Percentiles rank a stretch among this genome's conserved stretches.
These are phyloP conservation scores for Geotrichum fermentans DNA, from an alignment of 1,139 yeast species.

Conservation along the genomic window DNA sequence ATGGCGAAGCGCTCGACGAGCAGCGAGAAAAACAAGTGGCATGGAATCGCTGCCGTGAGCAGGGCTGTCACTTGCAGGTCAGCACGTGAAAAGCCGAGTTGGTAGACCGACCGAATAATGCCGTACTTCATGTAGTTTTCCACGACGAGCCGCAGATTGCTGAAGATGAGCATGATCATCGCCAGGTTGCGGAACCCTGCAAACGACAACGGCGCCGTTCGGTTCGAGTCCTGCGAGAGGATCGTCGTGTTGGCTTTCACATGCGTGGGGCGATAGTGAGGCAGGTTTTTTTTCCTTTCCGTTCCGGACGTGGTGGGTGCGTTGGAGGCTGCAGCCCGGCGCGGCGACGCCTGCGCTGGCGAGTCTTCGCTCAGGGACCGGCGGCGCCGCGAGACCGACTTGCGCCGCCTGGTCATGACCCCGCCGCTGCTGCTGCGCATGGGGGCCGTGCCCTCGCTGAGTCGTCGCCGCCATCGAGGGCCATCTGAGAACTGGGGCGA, in stretches of 20 bases:
- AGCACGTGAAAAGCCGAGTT: slow-evolving; percentile 34
- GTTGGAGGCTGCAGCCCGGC: neutral
- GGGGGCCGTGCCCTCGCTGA: slow-evolving; percentile 1
- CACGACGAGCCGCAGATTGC: slow-evolving; percentile 40
- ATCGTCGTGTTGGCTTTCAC: slow-evolving; percentile 24
- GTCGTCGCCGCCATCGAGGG: slow-evolving; percentile 2
- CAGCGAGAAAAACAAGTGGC: slow-evolving; percentile 39
- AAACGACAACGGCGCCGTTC: slow-evolving; percentile 26
- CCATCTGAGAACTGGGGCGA: slow-evolving; percentile 3
- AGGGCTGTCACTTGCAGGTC: slow-evolving; percentile 32
- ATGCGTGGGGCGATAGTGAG: slow-evolving; percentile 29
- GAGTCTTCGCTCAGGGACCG: neutral
- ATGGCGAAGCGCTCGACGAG: slow-evolving; percentile 36
- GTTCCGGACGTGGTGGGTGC: neutral
- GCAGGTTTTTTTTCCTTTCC: slow-evolving; percentile 13
- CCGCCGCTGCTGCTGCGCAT: slow-evolving; percentile 2
- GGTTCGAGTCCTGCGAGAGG: slow-evolving; percentile 22
- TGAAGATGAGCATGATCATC: slow-evolving; percentile 38
- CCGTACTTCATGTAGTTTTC: slow-evolving; percentile 41
- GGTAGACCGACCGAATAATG: slow-evolving; percentile 33
- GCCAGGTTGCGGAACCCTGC: slow-evolving; percentile 42
- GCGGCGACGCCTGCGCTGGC: neutral
- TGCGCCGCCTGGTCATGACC: slow-evolving; percentile 7
- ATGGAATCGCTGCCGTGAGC: slow-evolving; percentile 35
- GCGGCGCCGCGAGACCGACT: slow-evolving; percentile 5